Conservation (phyloP, 768 basidiomycete species). For the Paxillus involutus region DNA sequence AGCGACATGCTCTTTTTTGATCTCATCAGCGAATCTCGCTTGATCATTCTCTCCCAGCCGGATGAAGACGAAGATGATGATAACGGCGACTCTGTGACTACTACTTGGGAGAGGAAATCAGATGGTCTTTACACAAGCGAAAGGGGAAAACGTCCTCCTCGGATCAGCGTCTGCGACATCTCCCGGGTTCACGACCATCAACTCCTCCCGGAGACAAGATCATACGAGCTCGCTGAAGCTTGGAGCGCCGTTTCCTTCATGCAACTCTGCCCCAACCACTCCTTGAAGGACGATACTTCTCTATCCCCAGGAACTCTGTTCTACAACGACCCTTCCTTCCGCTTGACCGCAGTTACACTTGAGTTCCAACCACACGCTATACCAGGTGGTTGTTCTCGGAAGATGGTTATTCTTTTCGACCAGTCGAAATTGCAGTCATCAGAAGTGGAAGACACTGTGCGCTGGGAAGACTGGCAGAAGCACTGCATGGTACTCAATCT, state of each 20-base stretch:
- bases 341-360: conserved; percentile 43
- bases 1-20: conserved; percentile 33
- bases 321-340: conserved; percentile 51
- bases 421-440: conserved; percentile 50
- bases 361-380: conserved; percentile 41
- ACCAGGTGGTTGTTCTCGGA: conserved; percentile 32
- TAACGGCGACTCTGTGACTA: conserved; percentile 12
- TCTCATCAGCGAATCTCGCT: conserved; percentile 24
- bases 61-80: conserved; percentile 34
- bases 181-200: conserved; percentile 6
- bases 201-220: conserved; percentile 14
- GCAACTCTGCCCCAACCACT: conserved; percentile 48
- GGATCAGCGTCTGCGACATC: conserved; percentile 25
- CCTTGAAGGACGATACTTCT: conserved; percentile 36
- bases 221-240: conserved; percentile 54
- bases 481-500: conserved; percentile 33
- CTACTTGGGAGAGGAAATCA: conserved; percentile 25
- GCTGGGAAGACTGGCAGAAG: conserved; percentile 58
- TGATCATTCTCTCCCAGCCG: conserved; percentile 28
- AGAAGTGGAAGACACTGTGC: conserved; percentile 43
- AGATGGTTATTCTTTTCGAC: conserved; percentile 53
- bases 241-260: conserved; percentile 47
- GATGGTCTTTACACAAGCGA: conserved; percentile 33
- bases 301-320: conserved; percentile 50
- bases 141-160: conserved; percentile 32